Conservation (phyloP, 345 rosid species). For the Acer yangbiense region DNA sequence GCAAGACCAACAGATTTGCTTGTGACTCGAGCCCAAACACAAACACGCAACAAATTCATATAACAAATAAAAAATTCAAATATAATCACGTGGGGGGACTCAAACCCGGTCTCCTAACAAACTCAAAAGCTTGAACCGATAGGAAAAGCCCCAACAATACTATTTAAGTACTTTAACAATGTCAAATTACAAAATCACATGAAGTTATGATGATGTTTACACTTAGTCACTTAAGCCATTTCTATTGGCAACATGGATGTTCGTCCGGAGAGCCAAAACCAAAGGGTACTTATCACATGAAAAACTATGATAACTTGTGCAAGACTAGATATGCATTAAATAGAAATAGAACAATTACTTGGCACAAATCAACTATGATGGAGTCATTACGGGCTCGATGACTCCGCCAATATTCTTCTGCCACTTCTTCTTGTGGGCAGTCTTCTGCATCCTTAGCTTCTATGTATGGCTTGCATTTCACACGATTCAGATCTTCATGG, state of each 20-base stretch:
- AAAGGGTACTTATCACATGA: too few relatives aligned
- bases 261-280: not conserved
- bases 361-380: constrained; percentile 62
- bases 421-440: constrained; percentile 55
- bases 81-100: too few relatives aligned
- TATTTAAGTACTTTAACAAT: too few relatives aligned
- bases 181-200: not conserved
- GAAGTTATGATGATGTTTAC: not conserved
- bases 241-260: constrained; percentile 9
- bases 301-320: not conserved
- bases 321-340: not conserved
- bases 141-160: too few relatives aligned
- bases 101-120: too few relatives aligned
- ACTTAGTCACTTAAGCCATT: not conserved
- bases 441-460: constrained; percentile 61
- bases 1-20: too few relatives aligned
- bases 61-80: too few relatives aligned
- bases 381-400: constrained; percentile 74
- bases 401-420: constrained; percentile 68
- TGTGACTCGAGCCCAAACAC: too few relatives aligned
- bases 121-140: too few relatives aligned
- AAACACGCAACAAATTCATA: too few relatives aligned
- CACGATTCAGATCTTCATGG: constrained; percentile 80
- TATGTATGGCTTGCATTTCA: constrained; percentile 63
- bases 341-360: constrained; percentile 35